A percentile compares a stretch with the other conserved stretches of the same genome.
Conservation (phyloP, 2,329 filamentous ascomycete genomes). For the Niveomyces coronatus region DNA sequence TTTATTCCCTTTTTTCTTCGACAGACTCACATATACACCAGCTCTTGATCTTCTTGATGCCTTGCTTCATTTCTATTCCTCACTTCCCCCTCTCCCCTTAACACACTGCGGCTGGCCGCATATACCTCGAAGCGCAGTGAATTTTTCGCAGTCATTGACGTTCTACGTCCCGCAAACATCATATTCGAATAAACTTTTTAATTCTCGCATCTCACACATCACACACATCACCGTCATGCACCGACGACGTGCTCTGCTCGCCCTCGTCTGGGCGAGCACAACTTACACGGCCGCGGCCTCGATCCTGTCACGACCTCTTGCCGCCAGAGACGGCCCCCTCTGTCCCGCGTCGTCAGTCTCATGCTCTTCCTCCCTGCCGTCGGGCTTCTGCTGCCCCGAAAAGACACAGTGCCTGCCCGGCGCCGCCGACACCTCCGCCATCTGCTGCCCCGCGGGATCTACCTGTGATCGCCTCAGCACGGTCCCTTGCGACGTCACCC, state of each 20-base stretch:
- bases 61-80: neutral
- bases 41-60: neutral
- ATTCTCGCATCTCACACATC: too few relatives aligned
- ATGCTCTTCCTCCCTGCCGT: neutral
- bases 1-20: neutral
- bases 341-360: neutral
- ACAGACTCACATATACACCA: neutral
- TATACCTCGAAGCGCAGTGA: neutral
- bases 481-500: slow-evolving; percentile 52
- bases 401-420: slow-evolving; percentile 47
- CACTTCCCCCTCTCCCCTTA: neutral
- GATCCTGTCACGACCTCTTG: neutral
- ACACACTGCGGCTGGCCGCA: slow-evolving; percentile 5
- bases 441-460: slow-evolving; percentile 55
- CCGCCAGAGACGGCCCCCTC: neutral
- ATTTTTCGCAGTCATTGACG: too few relatives aligned
- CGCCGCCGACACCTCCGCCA: slow-evolving; percentile 52
- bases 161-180: too few relatives aligned
- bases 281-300: neutral
- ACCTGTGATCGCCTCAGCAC: slow-evolving; percentile 52
- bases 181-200: too few relatives aligned
- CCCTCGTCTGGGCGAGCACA: neutral
- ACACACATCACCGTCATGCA: neutral
- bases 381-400: slow-evolving; percentile 48
- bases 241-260: slow-evolving; percentile 1